Evolutionary conservation across 352 stramenopile genomes (phyloP), one percentile per base, ranked within the genome.

Genomic region (Thalassiosira ordinaria): DNA sequence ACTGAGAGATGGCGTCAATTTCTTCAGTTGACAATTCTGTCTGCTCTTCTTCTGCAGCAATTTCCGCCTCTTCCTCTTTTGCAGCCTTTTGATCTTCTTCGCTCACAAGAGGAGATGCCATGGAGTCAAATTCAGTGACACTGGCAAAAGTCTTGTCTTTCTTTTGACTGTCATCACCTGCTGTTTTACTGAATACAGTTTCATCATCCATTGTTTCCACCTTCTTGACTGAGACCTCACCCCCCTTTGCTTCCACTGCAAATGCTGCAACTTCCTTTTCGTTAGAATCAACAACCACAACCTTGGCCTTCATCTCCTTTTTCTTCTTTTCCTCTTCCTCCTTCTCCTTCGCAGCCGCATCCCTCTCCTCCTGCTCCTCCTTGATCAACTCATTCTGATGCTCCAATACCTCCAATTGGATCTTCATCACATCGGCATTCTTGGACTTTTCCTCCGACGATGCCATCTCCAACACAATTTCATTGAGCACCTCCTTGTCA

Each of bases 361-460:
- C 84, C 95, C 96, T 71, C 65, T 91, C 87, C 62, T 87, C 77
- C 75, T 92, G 79, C 76, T 95, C 90, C 67, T 95, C 82, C 33
- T 84, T 84, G 73, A 95, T 95, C 59, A 87, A 74, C 74, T 98
- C 95, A 89, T 99, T 98, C 89, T 99, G 96, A 87, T 98, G 96
- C 13, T 96, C 91, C 61, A 99, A 94, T 69, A 96, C 96, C 73
- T 98, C 87, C 0, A 96, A 70, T 53, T 93, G 92, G 26, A 94
- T 87, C 60, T 91, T 92, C 69, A 85, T 80, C 13, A 96, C 66
- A 53, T 94, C 91, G 8, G 82, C 62, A 67, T 91, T 82, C n/a
- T 66, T 84, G 22, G 81, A 91, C 24, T 87, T 89, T 68, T 92
- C 90, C 67, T 94, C 74, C 0, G 82, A 82, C 9, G 85, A 89